Conservation (phyloP, 148 eudicot species). For the Salicornia ramosissima region DNA sequence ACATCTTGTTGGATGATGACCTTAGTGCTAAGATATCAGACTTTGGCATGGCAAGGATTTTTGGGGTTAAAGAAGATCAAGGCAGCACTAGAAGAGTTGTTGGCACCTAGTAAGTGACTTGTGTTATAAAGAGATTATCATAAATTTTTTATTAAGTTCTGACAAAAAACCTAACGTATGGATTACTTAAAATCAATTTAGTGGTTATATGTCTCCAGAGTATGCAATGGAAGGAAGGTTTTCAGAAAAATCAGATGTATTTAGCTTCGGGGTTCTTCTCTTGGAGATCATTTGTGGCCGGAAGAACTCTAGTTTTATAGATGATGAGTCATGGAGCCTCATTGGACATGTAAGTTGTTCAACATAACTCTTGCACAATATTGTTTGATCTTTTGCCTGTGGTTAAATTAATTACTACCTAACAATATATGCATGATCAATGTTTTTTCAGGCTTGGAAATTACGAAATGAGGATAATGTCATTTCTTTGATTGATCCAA, state of each 20-base stretch:
- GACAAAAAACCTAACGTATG: no score
- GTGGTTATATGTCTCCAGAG: no score
- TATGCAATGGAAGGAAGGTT: no score
- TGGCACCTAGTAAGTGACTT: conserved; percentile 8
- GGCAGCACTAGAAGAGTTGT: conserved; percentile 3
- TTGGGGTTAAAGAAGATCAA: conserved; percentile 7
- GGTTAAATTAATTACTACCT: background rate
- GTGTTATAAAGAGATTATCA: no score
- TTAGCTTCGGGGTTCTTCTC: conserved; percentile 16
- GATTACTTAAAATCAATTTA: no score
- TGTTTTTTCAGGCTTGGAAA: conserved; percentile 11
- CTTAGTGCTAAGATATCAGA: conserved; percentile 15
- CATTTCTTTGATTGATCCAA: conserved; percentile 6
- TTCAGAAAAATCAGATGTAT: no score
- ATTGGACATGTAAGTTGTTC: conserved; percentile 17
- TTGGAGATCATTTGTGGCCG: conserved; percentile 10
- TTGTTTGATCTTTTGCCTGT: no score
- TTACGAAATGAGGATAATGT: conserved; percentile 8
- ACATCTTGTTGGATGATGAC: conserved; percentile 9
- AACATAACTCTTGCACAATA: no score
- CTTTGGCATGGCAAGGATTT: conserved; percentile 13
- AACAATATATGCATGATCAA: background rate
- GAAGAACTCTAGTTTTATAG: background rate
- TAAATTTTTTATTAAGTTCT: no score
- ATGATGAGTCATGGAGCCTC: conserved; percentile 4